Evolutionary conservation across 257 asterid species (phyloP).

Genomic region (Cruciata laevipes): DNA sequence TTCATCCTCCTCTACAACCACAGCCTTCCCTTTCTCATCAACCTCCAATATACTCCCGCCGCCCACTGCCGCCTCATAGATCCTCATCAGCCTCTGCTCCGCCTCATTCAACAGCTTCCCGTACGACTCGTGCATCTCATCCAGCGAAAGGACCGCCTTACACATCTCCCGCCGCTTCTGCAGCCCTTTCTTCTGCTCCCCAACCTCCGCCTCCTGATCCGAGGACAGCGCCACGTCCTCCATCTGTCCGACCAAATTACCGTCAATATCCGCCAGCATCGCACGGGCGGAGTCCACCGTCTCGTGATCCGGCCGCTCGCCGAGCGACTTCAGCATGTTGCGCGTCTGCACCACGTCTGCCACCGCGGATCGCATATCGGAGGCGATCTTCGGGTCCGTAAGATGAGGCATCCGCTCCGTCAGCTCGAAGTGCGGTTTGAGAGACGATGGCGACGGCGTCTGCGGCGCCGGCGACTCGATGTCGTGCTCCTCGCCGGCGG

Average conservation of each 20-base stretch:
- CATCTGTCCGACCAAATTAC: slow-evolving; percentile 26
- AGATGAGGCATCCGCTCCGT: slow-evolving; percentile 84
- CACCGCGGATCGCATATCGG: slow-evolving; percentile 72
- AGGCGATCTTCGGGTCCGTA: slow-evolving; percentile 49
- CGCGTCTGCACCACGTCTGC: slow-evolving; percentile 73
- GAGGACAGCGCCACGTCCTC: slow-evolving; percentile 34
- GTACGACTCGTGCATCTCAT: slow-evolving; percentile 78
- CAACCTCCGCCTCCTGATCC: slow-evolving; percentile 17
- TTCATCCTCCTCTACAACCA: slow-evolving; percentile 31
- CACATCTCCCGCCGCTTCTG: slow-evolving; percentile 43
- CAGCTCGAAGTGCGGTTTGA: slow-evolving; percentile 75
- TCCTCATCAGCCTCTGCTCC: slow-evolving; percentile 70
- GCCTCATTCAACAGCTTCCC: slow-evolving; percentile 72
- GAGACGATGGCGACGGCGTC: slow-evolving; percentile 20
- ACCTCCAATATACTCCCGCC: slow-evolving; percentile 36
- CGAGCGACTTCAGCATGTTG: slow-evolving; percentile 53
- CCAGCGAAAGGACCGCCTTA: slow-evolving; percentile 63
- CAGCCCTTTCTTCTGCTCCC: slow-evolving; percentile 18
- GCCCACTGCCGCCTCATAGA: slow-evolving; percentile 69
- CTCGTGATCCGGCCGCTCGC: slow-evolving; percentile 91
- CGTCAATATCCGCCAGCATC: slow-evolving; percentile 52
- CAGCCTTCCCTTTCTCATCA: slow-evolving; percentile 32
- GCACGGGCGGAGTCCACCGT: slow-evolving; percentile 58
- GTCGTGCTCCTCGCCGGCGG: slow-evolving; percentile 44
- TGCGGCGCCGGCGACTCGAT: slow-evolving; percentile 38